A percentile compares a stretch with the other conserved stretches of the same genome.
phyloP scores from a whole-genome alignment of 768 basidiomycete species.

The Nidularia pulvinata region DNA sequence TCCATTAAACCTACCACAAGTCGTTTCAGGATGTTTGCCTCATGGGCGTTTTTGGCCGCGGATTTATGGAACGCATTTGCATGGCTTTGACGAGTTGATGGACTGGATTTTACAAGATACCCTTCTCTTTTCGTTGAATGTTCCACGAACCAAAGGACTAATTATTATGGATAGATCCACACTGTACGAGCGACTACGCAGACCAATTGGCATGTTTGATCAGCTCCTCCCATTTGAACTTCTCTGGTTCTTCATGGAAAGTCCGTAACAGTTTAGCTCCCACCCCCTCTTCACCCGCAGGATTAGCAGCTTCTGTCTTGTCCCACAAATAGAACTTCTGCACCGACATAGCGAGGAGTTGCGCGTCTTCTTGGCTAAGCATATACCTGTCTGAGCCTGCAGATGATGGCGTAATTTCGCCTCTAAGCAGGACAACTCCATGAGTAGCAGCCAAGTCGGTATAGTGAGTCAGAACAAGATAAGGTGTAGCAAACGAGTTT shows the following conservation, averaged over 20 bases:
- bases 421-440: conserved; percentile 82
- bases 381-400: conserved; percentile 42
- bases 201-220: conserved; percentile 47
- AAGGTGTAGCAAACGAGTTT: conserved; percentile 85
- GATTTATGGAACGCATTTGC: too few relatives aligned
- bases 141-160: background rate
- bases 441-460: conserved; percentile 85
- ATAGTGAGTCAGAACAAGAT: conserved; percentile 89
- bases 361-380: conserved; percentile 81
- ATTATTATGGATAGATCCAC: background rate
- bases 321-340: conserved; percentile 88
- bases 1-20: too few relatives aligned
- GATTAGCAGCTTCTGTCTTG: too few relatives aligned
- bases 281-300: too few relatives aligned
- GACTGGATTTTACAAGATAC: too few relatives aligned
- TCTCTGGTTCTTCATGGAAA: conserved; percentile 78
- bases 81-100: too few relatives aligned
- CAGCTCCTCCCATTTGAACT: conserved; percentile 85
- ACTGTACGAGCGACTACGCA: conserved; percentile 6
- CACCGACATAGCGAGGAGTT: conserved; percentile 74
- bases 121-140: background rate
- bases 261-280: conserved; percentile 53
- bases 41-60: too few relatives aligned
- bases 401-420: conserved; percentile 83
- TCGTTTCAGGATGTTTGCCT: too few relatives aligned